Evolutionary conservation across 345 rosid species (phyloP).

Genomic region (Reutealis trisperma): DNA sequence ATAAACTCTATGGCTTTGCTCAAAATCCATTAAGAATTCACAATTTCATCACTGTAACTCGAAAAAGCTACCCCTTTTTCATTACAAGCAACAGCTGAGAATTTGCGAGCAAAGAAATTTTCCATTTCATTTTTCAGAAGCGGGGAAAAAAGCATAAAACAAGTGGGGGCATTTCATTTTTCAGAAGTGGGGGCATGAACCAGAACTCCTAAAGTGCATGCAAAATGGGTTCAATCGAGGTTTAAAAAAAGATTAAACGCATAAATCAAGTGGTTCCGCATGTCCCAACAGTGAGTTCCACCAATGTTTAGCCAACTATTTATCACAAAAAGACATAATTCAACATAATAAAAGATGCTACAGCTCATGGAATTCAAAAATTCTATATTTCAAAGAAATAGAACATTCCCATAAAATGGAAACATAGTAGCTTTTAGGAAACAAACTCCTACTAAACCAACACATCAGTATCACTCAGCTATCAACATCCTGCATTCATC

Average conservation of each 20-base stretch:
- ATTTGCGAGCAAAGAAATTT: too few relatives aligned
- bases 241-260: too few relatives aligned
- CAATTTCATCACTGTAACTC: too few relatives aligned
- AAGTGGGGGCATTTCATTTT: too few relatives aligned
- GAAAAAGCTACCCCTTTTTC: too few relatives aligned
- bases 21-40: too few relatives aligned
- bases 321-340: slow-evolving; percentile 12
- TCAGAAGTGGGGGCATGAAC: too few relatives aligned
- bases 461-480: slow-evolving; percentile 12
- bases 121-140: not conserved
- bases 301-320: not conserved
- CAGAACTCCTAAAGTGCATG: too few relatives aligned
- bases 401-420: slow-evolving; percentile 17
- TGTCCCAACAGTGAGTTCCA: not conserved
- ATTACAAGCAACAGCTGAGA: too few relatives aligned
- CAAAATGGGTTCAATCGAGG: too few relatives aligned
- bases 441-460: slow-evolving; percentile 32
- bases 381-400: slow-evolving; percentile 18
- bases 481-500: slow-evolving; percentile 15
- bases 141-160: too few relatives aligned
- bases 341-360: slow-evolving; percentile 16
- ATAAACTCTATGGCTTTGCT: too few relatives aligned
- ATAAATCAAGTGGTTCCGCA: not conserved
- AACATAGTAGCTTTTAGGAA: slow-evolving; percentile 5
- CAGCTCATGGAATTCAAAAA: slow-evolving; percentile 21